A percentile compares a stretch with the other conserved stretches of the same genome.
phyloP scores from a whole-genome alignment of 1,139 yeast species.

The Scheffersomyces insectosa region DNA sequence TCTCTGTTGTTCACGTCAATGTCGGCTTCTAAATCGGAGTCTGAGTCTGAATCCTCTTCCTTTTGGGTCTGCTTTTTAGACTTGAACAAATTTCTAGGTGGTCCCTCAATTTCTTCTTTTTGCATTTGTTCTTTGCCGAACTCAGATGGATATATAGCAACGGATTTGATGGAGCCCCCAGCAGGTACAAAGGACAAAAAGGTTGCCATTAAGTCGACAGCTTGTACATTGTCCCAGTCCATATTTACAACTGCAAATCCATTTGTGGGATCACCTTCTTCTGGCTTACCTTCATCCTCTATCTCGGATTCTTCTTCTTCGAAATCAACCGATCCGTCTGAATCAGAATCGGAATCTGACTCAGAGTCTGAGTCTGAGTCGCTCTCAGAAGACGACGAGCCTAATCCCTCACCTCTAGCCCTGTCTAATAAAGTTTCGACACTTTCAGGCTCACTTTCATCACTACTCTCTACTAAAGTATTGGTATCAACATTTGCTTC shows the following conservation, averaged over 20 bases:
- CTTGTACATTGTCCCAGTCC: slow-evolving; percentile 94
- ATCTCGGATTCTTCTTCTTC: slow-evolving; percentile 52
- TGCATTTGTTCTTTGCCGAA: slow-evolving; percentile 93
- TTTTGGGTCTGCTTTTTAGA: slow-evolving; percentile 30
- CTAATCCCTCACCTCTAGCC: slow-evolving; percentile 68
- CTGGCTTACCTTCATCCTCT: slow-evolving; percentile 65
- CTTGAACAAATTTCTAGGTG: slow-evolving; percentile 80
- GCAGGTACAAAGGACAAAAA: slow-evolving; percentile 84
- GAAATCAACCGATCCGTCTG: slow-evolving; percentile 23
- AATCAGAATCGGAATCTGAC: slow-evolving; percentile 31
- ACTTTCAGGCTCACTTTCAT: slow-evolving; percentile 18
- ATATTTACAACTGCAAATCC: slow-evolving; percentile 90
- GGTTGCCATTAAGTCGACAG: slow-evolving; percentile 88
- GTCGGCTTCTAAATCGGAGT: slow-evolving; percentile 49
- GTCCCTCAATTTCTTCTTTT: slow-evolving; percentile 88
- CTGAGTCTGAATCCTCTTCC: slow-evolving; percentile 28
- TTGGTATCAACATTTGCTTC: slow-evolving; percentile 23
- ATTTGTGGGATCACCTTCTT: slow-evolving; percentile 80
- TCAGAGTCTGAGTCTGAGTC: slow-evolving; percentile 24
- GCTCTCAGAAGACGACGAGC: slow-evolving; percentile 18
- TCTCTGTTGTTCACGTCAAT: slow-evolving; percentile 42
- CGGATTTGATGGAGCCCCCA: slow-evolving; percentile 68
- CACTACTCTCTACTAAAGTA: slow-evolving; percentile 19
- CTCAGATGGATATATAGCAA: slow-evolving; percentile 85
- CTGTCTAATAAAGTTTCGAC: slow-evolving; percentile 46